phyloP scores from a whole-genome alignment of 129 eudicot genomes.

The Arctium minus region DNA sequence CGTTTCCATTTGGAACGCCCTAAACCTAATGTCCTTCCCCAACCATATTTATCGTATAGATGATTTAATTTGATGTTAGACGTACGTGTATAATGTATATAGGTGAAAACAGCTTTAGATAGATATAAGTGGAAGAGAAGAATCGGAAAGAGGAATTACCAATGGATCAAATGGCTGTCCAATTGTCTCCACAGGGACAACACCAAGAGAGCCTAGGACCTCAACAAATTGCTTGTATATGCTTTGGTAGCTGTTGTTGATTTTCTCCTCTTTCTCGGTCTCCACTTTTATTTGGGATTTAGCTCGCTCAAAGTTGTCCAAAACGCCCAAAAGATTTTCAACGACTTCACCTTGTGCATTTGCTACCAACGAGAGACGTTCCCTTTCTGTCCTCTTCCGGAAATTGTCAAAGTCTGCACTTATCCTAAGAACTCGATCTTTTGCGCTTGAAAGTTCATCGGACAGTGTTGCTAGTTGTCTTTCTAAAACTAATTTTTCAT shows the following conservation, averaged over 20 bases:
- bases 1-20: background rate
- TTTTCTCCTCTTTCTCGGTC: constrained; percentile 67
- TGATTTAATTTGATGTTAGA: background rate
- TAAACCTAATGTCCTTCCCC: background rate
- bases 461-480: constrained; percentile 49
- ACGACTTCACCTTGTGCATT: constrained; percentile 84
- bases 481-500: constrained; percentile 50
- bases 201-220: constrained; percentile 60
- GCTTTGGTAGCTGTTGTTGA: constrained; percentile 71
- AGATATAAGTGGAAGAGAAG: background rate
- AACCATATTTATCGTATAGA: background rate
- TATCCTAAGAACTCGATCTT: constrained; percentile 56
- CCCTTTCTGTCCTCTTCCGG: constrained; percentile 76
- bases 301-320: constrained; percentile 86
- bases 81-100: background rate
- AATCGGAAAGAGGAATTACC: constrained; percentile 37
- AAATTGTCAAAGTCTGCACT: constrained; percentile 90
- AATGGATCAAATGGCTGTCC: constrained; percentile 78
- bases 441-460: constrained; percentile 52
- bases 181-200: constrained; percentile 63
- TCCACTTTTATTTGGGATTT: constrained; percentile 65
- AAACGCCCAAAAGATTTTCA: constrained; percentile 61
- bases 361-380: constrained; percentile 50
- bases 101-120: background rate
- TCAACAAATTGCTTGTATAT: constrained; percentile 87